A percentile compares a stretch with the other conserved stretches of the same genome.
Conservation (phyloP, 441 rosid genomes). For the Populus hybrid region DNA sequence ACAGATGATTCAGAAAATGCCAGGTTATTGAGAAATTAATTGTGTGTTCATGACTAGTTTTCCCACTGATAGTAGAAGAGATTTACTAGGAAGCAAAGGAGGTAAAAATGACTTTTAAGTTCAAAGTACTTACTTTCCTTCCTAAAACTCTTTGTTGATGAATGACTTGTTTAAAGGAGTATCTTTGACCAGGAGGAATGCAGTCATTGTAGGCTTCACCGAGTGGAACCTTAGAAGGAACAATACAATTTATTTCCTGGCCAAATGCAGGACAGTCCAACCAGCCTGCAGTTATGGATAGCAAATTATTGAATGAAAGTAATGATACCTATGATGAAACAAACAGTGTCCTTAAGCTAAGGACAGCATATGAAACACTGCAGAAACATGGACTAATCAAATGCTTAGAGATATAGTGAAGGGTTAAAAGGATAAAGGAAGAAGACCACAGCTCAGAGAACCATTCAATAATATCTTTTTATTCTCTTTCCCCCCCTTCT, state of each 20-base stretch:
- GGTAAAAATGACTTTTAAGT: neutral
- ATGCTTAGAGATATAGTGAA: conserved; percentile 21
- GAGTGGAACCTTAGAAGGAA: conserved; percentile 98
- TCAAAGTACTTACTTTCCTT: conserved; percentile 58
- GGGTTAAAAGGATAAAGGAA: neutral
- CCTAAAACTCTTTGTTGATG: conserved; percentile 71
- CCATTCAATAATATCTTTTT: neutral
- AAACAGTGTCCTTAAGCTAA: neutral
- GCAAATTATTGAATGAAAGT: neutral
- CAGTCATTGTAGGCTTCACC: conserved; percentile 69
- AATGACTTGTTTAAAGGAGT: conserved; percentile 88
- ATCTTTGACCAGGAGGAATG: conserved; percentile 94
- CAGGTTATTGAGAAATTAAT: neutral
- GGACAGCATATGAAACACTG: neutral
- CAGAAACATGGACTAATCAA: conserved; percentile 1
- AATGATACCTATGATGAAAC: neutral
- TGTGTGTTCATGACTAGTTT: neutral
- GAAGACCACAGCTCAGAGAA: neutral
- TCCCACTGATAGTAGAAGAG: neutral
- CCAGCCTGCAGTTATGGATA: conserved; percentile 63
- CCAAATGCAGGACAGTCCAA: conserved; percentile 87
- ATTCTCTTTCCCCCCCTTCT: too few species aligned
- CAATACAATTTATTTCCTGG: conserved; percentile 57
- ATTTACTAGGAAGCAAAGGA: neutral
- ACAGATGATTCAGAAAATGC: neutral